A percentile compares a stretch with the other conserved stretches of the same genome.
These are phyloP conservation scores for Teratosphaeria pseudoeucalypti DNA, from an alignment of 2,329 filamentous ascomycete genomes.

Conservation along the genomic window DNA sequence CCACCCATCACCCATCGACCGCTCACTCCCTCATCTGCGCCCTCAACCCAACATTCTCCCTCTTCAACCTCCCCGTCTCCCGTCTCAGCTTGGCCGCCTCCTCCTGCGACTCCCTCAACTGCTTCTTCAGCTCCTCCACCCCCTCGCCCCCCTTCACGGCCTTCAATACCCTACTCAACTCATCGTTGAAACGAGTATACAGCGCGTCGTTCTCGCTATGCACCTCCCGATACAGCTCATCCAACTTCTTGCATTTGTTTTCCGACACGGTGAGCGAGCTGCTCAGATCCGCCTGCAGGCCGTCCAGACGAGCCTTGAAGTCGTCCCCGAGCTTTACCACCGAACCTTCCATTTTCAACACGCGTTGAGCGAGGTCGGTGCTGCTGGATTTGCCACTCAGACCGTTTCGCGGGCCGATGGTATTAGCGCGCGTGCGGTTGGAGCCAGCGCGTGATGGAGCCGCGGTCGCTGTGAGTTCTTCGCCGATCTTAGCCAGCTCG, in stretches of 20 bases:
- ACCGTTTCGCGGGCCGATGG: conserved; percentile 9
- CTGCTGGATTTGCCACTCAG: conserved; percentile 8
- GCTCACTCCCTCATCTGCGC: conserved; percentile 35
- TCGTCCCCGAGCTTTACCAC: conserved; percentile 52
- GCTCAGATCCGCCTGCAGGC: conserved; percentile 61
- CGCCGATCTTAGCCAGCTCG: conserved; percentile 69
- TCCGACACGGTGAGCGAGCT: conserved; percentile 61
- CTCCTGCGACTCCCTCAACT: conserved; percentile 63
- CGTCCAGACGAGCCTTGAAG: conserved; percentile 49
- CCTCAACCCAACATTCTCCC: conserved; percentile 63
- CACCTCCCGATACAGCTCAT: conserved; percentile 79
- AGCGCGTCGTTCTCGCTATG: conserved; percentile 86
- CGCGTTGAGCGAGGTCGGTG: conserved; percentile 44
- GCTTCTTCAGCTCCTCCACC: conserved; percentile 63
- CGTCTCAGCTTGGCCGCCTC: conserved; percentile 69
- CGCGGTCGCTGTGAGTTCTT: conserved; percentile 53
- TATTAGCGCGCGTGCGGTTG: conserved; percentile 10
- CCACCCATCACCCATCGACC: no score
- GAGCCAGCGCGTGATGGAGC: conserved; percentile 15
- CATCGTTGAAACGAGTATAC: conserved; percentile 86
- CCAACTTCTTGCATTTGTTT: conserved; percentile 67
- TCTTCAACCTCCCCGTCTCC: conserved; percentile 73
- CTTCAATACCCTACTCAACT: conserved; percentile 71
- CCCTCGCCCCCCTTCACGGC: conserved; percentile 66
- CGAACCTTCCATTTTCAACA: conserved; percentile 57